phyloP scores from a whole-genome alignment of 169 alveolate species.

The Plasmodium gonderi region DNA sequence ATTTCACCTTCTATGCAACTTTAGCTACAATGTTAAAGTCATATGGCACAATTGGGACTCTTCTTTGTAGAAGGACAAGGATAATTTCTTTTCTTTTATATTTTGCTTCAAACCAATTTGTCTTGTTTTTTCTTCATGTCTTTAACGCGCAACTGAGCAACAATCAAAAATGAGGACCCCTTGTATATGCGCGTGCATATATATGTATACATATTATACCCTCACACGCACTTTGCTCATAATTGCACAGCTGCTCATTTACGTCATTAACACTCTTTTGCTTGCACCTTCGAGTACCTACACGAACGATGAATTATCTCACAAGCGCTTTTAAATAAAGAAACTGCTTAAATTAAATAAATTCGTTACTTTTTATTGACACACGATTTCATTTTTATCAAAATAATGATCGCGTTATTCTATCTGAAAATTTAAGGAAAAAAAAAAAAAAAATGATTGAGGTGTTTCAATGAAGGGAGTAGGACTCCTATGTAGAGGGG shows the following conservation, averaged over 20 bases:
- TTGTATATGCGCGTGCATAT: not conserved
- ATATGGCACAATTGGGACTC: not conserved
- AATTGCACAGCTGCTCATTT: not conserved
- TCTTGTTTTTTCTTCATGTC: not conserved
- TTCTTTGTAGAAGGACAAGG: not conserved
- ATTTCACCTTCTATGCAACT: not conserved
- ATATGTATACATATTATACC: not conserved
- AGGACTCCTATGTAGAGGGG: not conserved
- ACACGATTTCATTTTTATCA: not conserved
- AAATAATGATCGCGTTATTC: not conserved
- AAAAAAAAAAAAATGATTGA: not conserved
- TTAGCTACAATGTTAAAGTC: not conserved
- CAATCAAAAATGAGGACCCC: not conserved
- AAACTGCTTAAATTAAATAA: not conserved
- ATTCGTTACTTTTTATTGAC: not conserved
- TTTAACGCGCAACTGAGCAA: not conserved
- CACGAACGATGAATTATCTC: not conserved
- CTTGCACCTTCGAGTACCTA: not conserved
- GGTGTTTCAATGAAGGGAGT: not conserved
- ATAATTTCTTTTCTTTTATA: not conserved
- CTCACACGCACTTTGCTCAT: not conserved
- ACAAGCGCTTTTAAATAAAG: not conserved
- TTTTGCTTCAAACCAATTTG: not conserved
- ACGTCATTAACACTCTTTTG: not conserved
- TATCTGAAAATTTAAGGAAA: not conserved